These are phyloP conservation scores for Phytophthora fragariaefolia DNA, from an alignment of 352 stramenopile genomes.

Conservation along the genomic window DNA sequence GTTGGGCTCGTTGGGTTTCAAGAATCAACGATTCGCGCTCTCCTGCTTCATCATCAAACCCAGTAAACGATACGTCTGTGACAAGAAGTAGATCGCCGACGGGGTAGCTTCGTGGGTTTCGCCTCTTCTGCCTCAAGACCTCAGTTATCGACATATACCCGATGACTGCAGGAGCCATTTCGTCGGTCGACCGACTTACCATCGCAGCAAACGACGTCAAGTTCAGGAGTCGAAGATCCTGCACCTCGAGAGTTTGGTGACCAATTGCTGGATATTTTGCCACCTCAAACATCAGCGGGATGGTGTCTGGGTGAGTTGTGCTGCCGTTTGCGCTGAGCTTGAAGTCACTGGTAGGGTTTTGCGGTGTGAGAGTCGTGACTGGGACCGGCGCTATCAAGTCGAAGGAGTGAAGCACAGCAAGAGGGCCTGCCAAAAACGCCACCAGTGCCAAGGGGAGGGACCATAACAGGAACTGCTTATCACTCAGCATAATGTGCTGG, in stretches of 20 bases:
- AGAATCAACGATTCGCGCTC: conserved; percentile 17
- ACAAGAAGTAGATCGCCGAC: conserved; percentile 28
- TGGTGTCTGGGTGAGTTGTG: conserved; percentile 5
- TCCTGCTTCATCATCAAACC: conserved; percentile 22
- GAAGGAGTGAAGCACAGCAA: conserved; percentile 29
- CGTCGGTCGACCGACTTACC: not conserved
- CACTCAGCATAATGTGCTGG: conserved; percentile 22
- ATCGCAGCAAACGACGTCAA: conserved; percentile 20
- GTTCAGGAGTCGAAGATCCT: conserved; percentile 26
- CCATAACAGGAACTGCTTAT: conserved; percentile 33
- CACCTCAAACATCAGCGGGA: conserved; percentile 26
- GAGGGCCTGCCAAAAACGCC: conserved; percentile 19
- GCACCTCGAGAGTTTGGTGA: conserved; percentile 22
- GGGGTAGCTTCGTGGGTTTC: conserved; percentile 5
- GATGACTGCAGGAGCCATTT: conserved; percentile 11
- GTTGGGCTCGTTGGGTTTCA: conserved; percentile 14
- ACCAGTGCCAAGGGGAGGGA: conserved; percentile 13
- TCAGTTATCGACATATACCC: conserved; percentile 28
- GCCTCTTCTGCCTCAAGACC: conserved; percentile 23
- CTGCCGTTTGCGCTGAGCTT: conserved; percentile 1
- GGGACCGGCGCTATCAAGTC: conserved; percentile 4
- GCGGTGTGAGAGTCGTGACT: not conserved
- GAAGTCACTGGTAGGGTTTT: not conserved
- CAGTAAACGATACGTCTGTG: conserved; percentile 18
- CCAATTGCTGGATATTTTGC: conserved; percentile 22